phyloP scores from a whole-genome alignment of 371 early-diverging fungal species.

The Mortierella sp. region DNA sequence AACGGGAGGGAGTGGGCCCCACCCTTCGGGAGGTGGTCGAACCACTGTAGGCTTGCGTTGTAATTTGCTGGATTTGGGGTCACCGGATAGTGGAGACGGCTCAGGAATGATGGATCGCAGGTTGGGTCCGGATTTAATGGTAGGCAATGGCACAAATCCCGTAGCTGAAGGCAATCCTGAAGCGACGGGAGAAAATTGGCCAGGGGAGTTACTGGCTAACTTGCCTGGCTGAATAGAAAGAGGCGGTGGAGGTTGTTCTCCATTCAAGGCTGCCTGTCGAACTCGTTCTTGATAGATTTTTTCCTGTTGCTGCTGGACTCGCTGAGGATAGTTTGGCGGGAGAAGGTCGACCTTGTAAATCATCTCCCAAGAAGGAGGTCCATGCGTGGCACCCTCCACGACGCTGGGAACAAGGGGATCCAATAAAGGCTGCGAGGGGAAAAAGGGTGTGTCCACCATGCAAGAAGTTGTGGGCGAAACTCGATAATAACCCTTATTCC shows the following conservation, averaged over 20 bases:
- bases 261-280: constrained; percentile 41
- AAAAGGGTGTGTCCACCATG: constrained; percentile 56
- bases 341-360: constrained; percentile 54
- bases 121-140: constrained; percentile 54
- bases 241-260: constrained; percentile 40
- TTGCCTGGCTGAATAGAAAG: constrained; percentile 1
- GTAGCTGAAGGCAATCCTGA: constrained; percentile 25
- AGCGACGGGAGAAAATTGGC: constrained; percentile 11
- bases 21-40: constrained; percentile 55
- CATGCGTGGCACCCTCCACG: constrained; percentile 41
- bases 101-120: constrained; percentile 42
- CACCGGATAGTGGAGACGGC: constrained; percentile 41
- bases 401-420: constrained; percentile 50
- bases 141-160: constrained; percentile 47
- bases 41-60: constrained; percentile 51
- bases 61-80: constrained; percentile 33
- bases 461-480: constrained; percentile 49
- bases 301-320: constrained; percentile 54
- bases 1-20: constrained; percentile 56
- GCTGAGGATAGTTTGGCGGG: constrained; percentile 51
- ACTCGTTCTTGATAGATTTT: constrained; percentile 49
- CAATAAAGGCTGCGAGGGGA: constrained; percentile 51
- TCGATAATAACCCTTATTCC: constrained; percentile 54
- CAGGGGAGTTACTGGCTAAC: not conserved
- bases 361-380: constrained; percentile 55